phyloP scores from a whole-genome alignment of 2,329 filamentous ascomycete species.

The Fusarium temperatum region DNA sequence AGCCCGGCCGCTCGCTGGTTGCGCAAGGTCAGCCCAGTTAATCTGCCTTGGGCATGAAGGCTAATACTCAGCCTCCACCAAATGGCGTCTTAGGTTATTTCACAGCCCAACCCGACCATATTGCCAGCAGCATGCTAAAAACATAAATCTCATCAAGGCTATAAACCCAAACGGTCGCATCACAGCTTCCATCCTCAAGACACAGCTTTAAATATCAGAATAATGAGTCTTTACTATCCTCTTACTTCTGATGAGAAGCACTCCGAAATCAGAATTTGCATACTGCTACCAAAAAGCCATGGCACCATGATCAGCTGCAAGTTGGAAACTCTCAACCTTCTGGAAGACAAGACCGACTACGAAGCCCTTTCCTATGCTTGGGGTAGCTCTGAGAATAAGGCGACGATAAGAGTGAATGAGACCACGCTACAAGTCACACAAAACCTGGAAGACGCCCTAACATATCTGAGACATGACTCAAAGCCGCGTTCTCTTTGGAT shows the following conservation, averaged over 20 bases:
- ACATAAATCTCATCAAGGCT: not conserved
- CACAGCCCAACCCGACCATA: fast-evolving
- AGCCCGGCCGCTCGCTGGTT: fast-evolving
- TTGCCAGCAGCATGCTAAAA: not conserved
- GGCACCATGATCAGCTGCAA: not conserved
- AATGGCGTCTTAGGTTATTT: not conserved
- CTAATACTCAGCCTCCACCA: not conserved
- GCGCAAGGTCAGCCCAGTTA: no score
- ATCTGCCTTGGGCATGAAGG: not conserved
- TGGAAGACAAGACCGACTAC: not conserved
- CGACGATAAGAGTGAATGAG: not conserved
- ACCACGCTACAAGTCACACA: not conserved
- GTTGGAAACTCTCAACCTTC: not conserved
- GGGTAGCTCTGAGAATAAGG: not conserved
- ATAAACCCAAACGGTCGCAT: fast-evolving
- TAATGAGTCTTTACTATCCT: not conserved
- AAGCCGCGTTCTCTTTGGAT: not conserved
- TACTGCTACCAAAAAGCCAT: not conserved
- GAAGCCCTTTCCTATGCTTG: not conserved
- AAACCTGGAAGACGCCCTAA: not conserved
- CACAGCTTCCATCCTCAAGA: not conserved
- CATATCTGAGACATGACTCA: not conserved
- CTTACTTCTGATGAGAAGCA: not conserved
- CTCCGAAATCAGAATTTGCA: not conserved
- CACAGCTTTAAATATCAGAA: fast-evolving